These are phyloP conservation scores for Favolaschia claudopus DNA, from an alignment of 768 basidiomycete species.

Conservation along the genomic window DNA sequence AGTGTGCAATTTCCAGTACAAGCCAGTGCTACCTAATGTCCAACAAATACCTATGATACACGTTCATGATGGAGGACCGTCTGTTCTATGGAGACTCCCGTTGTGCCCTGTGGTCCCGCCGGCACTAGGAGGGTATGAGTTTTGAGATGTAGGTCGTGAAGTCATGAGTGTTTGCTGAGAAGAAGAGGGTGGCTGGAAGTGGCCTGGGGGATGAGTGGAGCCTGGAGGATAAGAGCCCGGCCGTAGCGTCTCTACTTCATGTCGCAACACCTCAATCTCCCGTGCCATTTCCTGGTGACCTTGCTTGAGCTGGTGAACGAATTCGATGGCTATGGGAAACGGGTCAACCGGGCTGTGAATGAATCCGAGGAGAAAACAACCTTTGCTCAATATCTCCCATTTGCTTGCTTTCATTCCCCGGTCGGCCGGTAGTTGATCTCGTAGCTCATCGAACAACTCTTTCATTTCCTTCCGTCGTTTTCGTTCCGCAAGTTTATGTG, in stretches of 20 bases:
- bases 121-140: slow-evolving; percentile 54
- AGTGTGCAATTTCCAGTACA: slow-evolving; percentile 9
- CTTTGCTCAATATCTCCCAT: slow-evolving; percentile 99
- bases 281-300: slow-evolving; percentile 78
- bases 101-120: slow-evolving; percentile 51
- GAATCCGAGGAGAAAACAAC: slow-evolving; percentile 49
- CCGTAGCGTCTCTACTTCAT: slow-evolving; percentile 73
- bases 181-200: slow-evolving; percentile 55
- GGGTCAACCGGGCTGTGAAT: slow-evolving; percentile 17
- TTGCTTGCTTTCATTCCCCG: slow-evolving; percentile 97
- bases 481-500: slow-evolving; percentile 96
- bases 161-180: slow-evolving; percentile 44
- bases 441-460: slow-evolving; percentile 94
- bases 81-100: slow-evolving; percentile 51
- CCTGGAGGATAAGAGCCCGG: slow-evolving; percentile 63
- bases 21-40: slow-evolving; percentile 15
- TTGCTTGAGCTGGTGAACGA: slow-evolving; percentile 80
- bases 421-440: slow-evolving; percentile 91
- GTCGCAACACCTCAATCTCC: slow-evolving; percentile 80
- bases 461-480: slow-evolving; percentile 99
- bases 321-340: slow-evolving; percentile 77
- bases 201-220: slow-evolving; percentile 53
- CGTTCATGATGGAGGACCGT: slow-evolving; percentile 48
- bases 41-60: slow-evolving; percentile 22
- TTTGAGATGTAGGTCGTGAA: slow-evolving; percentile 71